Evolutionary conservation across 129 eudicot species (phyloP), one percentile per base, ranked within the genome.

Genomic region (Tagetes erecta): DNA sequence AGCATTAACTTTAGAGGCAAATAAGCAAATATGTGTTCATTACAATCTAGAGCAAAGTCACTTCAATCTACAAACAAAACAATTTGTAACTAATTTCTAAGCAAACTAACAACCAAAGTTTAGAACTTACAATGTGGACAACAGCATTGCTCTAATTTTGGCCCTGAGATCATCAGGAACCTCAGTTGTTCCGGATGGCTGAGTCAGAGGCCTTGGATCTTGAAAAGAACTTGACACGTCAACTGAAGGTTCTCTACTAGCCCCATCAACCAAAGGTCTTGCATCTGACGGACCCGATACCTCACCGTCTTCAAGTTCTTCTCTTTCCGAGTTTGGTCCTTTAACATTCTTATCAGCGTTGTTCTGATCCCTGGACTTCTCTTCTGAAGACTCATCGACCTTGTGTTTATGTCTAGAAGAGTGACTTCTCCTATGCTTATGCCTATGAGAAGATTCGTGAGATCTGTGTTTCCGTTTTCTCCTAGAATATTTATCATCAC

Each of bases 81-180:
- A 64, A 64, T 39, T n/a, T 12, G 67, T 62, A 13, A n/a, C 42
- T 62, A 62, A 62, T 35, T 60, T 35, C 27, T 0, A 60, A 35
- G 45, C 30, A 59, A 59, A 39, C 70, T 59, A 63, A 67, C 51
- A 69, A 75, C 76, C 59, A 44, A 39, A 41, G 2, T 52, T 34
- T 57, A 39, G 35, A 1, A 70, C 79, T 82, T 82, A 84, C 86
- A 85, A 30, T 20, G 88, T 94, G 6, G 96, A 90, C 89, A 88
- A 74, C 81, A 94, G 67, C 97, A 94, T 90, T 58, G 97, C 98
- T 52, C 97, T 87, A 63, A 94, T 80, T 76, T 94, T 94, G 74
- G 98, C 98, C 70, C 96, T 86, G 37, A 94, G 91, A 49, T 94
- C 98, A 76, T 88, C 91, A 14, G 98, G 67, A 70, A 90, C 89